Evolutionary conservation across 176 grass and related monocot genomes (phyloP).

Genomic region (Dactylis glomerata): DNA sequence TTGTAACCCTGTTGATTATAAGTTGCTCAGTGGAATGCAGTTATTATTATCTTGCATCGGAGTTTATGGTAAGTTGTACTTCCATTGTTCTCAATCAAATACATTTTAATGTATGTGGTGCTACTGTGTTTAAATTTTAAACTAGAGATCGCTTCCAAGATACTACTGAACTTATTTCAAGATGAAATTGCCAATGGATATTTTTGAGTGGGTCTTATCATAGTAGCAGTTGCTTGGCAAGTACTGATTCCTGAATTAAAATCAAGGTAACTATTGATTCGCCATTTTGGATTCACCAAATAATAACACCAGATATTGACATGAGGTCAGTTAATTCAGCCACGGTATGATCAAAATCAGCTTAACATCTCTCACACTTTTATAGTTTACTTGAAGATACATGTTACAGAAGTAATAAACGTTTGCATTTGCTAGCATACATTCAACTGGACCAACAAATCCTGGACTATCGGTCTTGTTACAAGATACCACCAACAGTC

Average conservation of each 20-base stretch:
- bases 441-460: not conserved
- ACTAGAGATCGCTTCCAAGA: no score
- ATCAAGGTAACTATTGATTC: not conserved
- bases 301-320: not conserved
- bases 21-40: not conserved
- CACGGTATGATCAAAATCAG: not conserved
- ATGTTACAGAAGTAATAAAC: not conserved
- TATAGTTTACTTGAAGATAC: slow-evolving; percentile 12
- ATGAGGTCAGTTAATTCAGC: not conserved
- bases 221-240: not conserved
- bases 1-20: not conserved
- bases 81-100: no score
- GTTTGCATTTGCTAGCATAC: slow-evolving; percentile 7
- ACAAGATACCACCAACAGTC: not conserved
- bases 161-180: not conserved
- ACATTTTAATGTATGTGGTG: no score
- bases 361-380: not conserved
- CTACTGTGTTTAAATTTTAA: no score
- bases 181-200: not conserved
- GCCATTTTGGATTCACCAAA: not conserved
- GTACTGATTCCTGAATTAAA: not conserved
- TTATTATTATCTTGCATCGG: no score
- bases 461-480: not conserved
- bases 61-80: not conserved
- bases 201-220: not conserved